Conservation (phyloP, 2,329 filamentous ascomycete genomes). For the Nectriaceae sp. region DNA sequence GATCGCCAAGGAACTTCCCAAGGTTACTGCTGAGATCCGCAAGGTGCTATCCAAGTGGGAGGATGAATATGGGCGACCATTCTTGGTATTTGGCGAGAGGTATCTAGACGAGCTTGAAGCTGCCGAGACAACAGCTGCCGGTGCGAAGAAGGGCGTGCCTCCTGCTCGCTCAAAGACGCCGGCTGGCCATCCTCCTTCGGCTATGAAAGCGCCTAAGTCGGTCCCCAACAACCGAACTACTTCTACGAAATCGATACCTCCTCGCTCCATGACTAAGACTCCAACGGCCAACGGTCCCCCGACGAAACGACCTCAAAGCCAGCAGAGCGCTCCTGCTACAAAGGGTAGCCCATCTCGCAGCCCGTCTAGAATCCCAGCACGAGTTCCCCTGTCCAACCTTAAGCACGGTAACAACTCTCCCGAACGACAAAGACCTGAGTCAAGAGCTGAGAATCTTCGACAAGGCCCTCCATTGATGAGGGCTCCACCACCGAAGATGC, state of each 20-base stretch:
- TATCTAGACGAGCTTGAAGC: conserved; percentile 85
- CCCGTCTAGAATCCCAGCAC: conserved; percentile 63
- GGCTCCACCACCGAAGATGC: conserved; percentile 88
- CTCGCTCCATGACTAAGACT: conserved; percentile 53
- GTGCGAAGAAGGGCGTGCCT: conserved; percentile 54
- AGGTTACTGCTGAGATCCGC: conserved; percentile 80
- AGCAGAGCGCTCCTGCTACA: conserved; percentile 15
- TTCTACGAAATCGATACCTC: conserved; percentile 35
- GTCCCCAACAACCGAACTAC: conserved; percentile 29
- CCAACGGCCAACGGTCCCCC: conserved; percentile 45
- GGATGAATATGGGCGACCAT: conserved; percentile 89
- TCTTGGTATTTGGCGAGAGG: conserved; percentile 87
- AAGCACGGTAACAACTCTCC: conserved; percentile 78
- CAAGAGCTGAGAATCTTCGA: conserved; percentile 49
- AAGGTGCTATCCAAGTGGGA: conserved; percentile 87
- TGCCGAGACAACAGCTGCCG: conserved; percentile 40
- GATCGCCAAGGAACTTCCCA: conserved; percentile 93
- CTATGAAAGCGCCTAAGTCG: conserved; percentile 39
- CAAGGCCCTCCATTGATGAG: conserved; percentile 56
- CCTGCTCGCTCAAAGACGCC: conserved; percentile 70
- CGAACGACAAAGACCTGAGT: conserved; percentile 60
- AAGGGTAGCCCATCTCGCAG: conserved; percentile 37
- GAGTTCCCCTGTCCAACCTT: conserved; percentile 69
- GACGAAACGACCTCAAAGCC: conserved; percentile 31
- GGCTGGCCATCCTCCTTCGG: conserved; percentile 57